Base-by-base conservation (phyloP, 371 early-diverging fungal genomes). In the Nematocida minor region DNA sequence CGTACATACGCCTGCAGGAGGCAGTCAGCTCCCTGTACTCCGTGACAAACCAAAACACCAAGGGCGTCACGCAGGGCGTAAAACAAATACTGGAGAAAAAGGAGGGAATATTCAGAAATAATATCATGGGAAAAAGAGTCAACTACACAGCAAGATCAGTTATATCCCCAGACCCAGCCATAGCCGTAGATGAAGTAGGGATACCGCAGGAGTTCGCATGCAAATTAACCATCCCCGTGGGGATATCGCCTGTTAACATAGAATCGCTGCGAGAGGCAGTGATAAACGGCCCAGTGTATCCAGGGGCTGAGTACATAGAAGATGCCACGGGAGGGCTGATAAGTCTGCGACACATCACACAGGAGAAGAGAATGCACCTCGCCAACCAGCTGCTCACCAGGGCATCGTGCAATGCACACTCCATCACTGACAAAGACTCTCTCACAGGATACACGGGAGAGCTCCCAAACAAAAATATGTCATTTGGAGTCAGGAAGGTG, bases 121-220 rank as follows among this genome's bases (percentile, higher is more conserved):
- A 99, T 85, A 96, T 99, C 92, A 97, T 97, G 97, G 99, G 99
- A 66, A 99, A 99, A 87, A 91, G 99, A 85, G 99, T 99, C 83
- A 99, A 99, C 87, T 97, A 91, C 84, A 94, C 96, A 7, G 97
- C 96, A n/a, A 90, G 99, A 68, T 92, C 93, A 46, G 99, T 99
- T 68, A 99, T 99, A 81, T 93, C 94, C 25, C 99, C 99, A 1
- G 99, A 99, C 86, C 95, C 95, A 2, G 92, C 93, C 80, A 90
- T 99, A 60, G 96, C 94, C 79, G 94, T 97, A 7, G 90, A 90
- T 82, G 99, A 99, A 87, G 94, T 99, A 62, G 99, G 99, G 47
- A 84, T 91, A 67, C 99, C 99, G 18, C 91, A 93, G 0, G 93
- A 92, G 36, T 97, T 99, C 86, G 99, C 99, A 27, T 88, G 87